Percentiles rank a stretch among this genome's conserved stretches.
Evolutionary conservation across 257 asterid genomes (phyloP).

Genomic region (Solanum appendiculatum): DNA sequence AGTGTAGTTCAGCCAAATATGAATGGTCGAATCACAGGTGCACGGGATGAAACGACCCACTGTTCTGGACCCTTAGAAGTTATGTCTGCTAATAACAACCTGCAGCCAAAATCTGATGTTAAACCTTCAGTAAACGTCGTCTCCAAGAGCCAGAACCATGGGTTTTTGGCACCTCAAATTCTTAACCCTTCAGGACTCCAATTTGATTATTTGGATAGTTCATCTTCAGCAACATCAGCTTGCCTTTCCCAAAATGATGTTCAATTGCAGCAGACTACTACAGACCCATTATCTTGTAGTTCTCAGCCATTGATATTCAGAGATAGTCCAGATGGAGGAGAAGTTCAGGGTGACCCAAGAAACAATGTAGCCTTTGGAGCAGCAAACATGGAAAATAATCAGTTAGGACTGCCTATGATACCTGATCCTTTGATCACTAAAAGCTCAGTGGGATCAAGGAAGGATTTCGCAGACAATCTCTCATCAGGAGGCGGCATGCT

Average conservation of each 20-base stretch:
- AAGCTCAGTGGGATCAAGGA: conserved; percentile 42
- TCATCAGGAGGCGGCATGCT: conserved; percentile 60
- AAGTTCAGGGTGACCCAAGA: conserved; percentile 60
- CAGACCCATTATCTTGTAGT: conserved; percentile 66
- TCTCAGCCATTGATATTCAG: conserved; percentile 63
- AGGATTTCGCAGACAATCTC: conserved; percentile 44
- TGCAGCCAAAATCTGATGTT: conserved; percentile 44
- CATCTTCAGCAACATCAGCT: conserved; percentile 86
- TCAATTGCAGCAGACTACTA: conserved; percentile 38
- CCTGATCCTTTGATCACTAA: conserved; percentile 50
- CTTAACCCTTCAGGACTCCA: conserved; percentile 44
- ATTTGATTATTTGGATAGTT: conserved; percentile 74
- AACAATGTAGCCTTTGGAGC: conserved; percentile 38
- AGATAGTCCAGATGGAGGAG: conserved; percentile 53
- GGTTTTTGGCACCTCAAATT: conserved; percentile 29
- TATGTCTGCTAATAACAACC: conserved; percentile 30
- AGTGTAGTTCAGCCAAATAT: conserved; percentile 37
- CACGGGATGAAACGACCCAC: conserved; percentile 47
- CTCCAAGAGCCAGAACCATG: conserved; percentile 57
- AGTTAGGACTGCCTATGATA: conserved; percentile 57
- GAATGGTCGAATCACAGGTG: conserved; percentile 28
- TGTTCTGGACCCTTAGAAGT: conserved; percentile 44
- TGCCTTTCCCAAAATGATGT: conserved; percentile 70
- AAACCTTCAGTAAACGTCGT: conserved; percentile 36
- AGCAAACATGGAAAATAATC: conserved; percentile 45